Evolutionary conservation across 2,329 filamentous ascomycete genomes (phyloP).

Genomic region (Thelonectria discophora): DNA sequence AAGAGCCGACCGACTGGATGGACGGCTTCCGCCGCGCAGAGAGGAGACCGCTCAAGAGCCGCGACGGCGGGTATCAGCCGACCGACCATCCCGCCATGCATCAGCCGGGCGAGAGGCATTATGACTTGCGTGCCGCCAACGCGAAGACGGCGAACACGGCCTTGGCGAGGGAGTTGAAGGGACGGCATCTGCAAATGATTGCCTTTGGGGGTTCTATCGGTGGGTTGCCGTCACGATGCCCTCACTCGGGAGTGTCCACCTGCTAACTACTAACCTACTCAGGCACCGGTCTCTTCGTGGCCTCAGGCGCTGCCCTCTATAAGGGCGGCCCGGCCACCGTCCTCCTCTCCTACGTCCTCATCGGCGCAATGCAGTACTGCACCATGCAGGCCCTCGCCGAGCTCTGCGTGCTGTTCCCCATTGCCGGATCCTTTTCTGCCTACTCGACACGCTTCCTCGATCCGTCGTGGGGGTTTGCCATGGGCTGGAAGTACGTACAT

Average conservation of each 20-base stretch:
- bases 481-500: conserved; percentile 84
- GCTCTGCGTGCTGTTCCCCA: conserved; percentile 87
- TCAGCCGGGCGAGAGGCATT: conserved; percentile 54
- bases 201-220: conserved; percentile 93
- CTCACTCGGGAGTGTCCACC: not conserved
- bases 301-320: conserved; percentile 76
- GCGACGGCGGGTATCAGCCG: conserved; percentile 34
- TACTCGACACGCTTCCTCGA: conserved; percentile 96
- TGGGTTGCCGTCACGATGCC: conserved; percentile 64
- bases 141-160: conserved; percentile 80
- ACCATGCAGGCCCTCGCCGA: conserved; percentile 93
- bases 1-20: conserved; percentile 20
- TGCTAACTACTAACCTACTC: conserved; percentile 13
- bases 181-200: conserved; percentile 94
- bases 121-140: conserved; percentile 66
- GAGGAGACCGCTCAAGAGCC: conserved; percentile 30
- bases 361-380: conserved; percentile 89
- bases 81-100: conserved; percentile 39
- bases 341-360: conserved; percentile 77
- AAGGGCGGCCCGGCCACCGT: conserved; percentile 82
- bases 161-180: conserved; percentile 80
- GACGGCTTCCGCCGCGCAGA: conserved; percentile 29
- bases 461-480: conserved; percentile 92
- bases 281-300: conserved; percentile 88
- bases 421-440: conserved; percentile 90